Base-by-base conservation (phyloP, 768 basidiomycete species). In the Amanita fuliginea region DNA sequence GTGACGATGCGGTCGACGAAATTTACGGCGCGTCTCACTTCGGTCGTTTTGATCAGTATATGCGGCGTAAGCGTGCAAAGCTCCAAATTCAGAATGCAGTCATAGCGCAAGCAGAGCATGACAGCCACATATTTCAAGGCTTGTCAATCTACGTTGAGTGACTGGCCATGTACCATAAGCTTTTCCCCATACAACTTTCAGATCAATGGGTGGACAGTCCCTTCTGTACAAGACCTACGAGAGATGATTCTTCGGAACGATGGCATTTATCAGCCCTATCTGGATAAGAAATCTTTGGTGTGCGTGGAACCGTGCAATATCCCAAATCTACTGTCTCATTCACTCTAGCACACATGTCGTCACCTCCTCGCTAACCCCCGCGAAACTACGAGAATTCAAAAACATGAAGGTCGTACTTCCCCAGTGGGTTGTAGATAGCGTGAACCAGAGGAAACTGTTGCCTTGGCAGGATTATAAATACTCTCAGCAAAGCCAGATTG, bases 181-280 rank as follows among this genome's bases (percentile, higher is more conserved):
- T 14, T 42, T 34, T 34, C 13, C 14, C 33, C 33, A 33, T 13
- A 13, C n/a, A 46, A 16, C 42, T 33, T 45, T 39, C 46, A 42
- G 92, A 82, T 94, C 44, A 96, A 97, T 58, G 94, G 94, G 0
- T 86, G 79, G 70, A 95, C 92, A 0, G 72, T 77, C 33, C 90
- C 93, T 6, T 87, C 94, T 16, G 77, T 91, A 18, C 89, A 93
- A 60, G 89, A 86, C 42, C 63, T 98, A 0, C 74, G 90, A 6
- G 71, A 81, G 55, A 71, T 97, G 43, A 82, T 98, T 34, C 64
- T 95, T 3, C 73, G 77, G 41, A 77, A 95, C 57, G 95, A 93
- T 4, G 95, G 94, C 3, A 65, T 74, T 8, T 94, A 82, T 54
- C 85, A 86, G 22, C 78, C 91, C 0, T 95, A 93, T 63, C 73